A percentile compares a stretch with the other conserved stretches of the same genome.
Evolutionary conservation across 2,329 filamentous ascomycete genomes (phyloP).

Genomic region (Scedosporium apiospermum): DNA sequence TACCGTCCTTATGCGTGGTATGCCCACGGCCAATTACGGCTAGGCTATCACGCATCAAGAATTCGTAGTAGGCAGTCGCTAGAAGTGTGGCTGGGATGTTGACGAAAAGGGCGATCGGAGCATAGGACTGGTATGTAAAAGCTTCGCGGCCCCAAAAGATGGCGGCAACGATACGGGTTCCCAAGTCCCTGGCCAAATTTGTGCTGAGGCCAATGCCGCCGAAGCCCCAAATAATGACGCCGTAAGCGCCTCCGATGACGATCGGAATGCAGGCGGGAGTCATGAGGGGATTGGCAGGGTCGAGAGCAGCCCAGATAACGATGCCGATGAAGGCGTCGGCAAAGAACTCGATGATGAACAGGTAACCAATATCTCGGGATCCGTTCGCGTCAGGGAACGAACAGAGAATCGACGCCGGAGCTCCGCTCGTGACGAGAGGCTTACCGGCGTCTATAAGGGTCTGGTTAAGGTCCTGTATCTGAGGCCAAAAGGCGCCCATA

Average conservation of each 20-base stretch:
- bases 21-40: conserved; percentile 39
- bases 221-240: conserved; percentile 45
- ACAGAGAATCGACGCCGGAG: conserved; percentile 45
- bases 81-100: conserved; percentile 49
- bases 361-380: conserved; percentile 43
- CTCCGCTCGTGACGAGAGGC: conserved; percentile 27
- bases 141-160: conserved; percentile 33
- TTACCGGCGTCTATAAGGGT: conserved; percentile 25
- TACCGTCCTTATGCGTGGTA: conserved; percentile 38
- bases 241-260: conserved; percentile 46
- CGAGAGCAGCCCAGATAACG: conserved; percentile 47
- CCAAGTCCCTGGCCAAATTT: conserved; percentile 49
- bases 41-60: conserved; percentile 43
- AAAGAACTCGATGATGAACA: conserved; percentile 51
- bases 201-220: conserved; percentile 44
- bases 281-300: conserved; percentile 50
- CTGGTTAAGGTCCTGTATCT: conserved; percentile 23
- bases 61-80: conserved; percentile 44
- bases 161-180: conserved; percentile 47
- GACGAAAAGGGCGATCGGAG: conserved; percentile 44
- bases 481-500: conserved; percentile 46
- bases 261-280: conserved; percentile 36
- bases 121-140: conserved; percentile 25
- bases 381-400: conserved; percentile 35
- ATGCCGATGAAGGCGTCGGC: conserved; percentile 46